Base-by-base conservation (phyloP, 306 rosid species). In the Trichosanthes truncata region DNA sequence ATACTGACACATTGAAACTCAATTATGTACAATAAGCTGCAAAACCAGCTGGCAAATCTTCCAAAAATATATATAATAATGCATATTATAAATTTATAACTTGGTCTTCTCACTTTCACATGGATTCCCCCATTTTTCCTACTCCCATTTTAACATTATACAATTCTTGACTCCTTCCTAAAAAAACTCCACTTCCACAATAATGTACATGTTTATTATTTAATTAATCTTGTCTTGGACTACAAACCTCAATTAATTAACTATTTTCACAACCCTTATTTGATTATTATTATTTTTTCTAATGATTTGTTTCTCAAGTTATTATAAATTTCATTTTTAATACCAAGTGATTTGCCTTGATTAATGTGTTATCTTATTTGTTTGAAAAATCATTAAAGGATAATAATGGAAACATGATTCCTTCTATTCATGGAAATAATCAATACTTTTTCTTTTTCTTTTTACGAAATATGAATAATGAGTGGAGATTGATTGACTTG, bases 121-220 rank as follows among this genome's bases (percentile, higher is more conserved):
- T 76, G 80, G 79, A 52, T 53, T 76, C 25, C 79, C 79, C 79
- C 31, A 6, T 49, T 51, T 69, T 69, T 69, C n/a, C 2, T 69
- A 41, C 20, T 41, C 53, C 20, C 53, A 41, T 10, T 21, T 69
- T 67, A 33, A 63, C 13, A 63, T 63, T 31, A 33, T 63, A 63
- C 45, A 63, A 31, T 63, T 63, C 21, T 63, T 33, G n/a, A 5
- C 69, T 33, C 41, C 23, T 17, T 6, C 11, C 11, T 1, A 6
- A 33, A 65, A 66, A 18, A 18, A 66, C 45, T 3, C 25, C 14
- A 65, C 35, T 69, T 48, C n/a, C 77, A 72, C 12, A 71, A 71
- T 71, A 71, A 46, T 41, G 35, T 43, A 20, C 29, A 67, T 20
- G 15, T 36, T 66, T 3, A 69, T 69, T 18, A 43, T 69, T 69